These are phyloP conservation scores for Chlamydomonas sp. DNA, from an alignment of 139 green algal genomes.

Conservation along the genomic window DNA sequence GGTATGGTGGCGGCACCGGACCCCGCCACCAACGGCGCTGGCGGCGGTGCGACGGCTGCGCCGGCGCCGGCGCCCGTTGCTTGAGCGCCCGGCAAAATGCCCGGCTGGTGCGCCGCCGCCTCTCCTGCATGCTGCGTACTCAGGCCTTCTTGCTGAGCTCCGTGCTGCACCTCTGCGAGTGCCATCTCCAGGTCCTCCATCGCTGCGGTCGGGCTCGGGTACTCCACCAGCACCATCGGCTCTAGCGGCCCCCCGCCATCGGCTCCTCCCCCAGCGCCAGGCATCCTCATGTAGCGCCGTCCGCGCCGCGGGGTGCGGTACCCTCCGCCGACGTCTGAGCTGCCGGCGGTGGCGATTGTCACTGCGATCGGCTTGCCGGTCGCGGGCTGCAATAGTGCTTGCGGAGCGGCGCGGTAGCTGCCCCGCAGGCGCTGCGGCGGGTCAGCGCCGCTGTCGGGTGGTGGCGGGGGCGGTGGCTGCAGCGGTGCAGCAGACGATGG, in stretches of 20 bases:
- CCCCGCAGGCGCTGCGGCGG: neutral
- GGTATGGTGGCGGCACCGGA: neutral
- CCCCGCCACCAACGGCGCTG: neutral
- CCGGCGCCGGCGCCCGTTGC: no score
- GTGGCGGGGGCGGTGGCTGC: neutral
- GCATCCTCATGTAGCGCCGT: neutral
- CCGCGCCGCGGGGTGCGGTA: constrained; percentile 3
- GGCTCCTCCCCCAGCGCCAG: no score
- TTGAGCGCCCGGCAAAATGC: neutral
- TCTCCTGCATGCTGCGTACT: neutral
- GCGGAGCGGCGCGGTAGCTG: neutral
- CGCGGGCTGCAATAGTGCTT: neutral
- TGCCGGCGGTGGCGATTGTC: neutral
- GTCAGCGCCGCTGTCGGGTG: neutral
- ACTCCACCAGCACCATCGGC: constrained; percentile 8
- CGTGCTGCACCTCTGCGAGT: neutral
- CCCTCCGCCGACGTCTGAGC: constrained; percentile 1
- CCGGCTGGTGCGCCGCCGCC: no score
- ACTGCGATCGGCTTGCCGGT: neutral
- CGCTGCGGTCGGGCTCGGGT: neutral
- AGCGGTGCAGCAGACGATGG: no score
- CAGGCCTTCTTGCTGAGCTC: no score
- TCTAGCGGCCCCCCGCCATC: neutral
- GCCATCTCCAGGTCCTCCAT: constrained; percentile 2
- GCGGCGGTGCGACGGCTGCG: neutral